Conservation (phyloP, 2,329 filamentous ascomycete genomes). For the Pseudofabraea citricarpa region DNA sequence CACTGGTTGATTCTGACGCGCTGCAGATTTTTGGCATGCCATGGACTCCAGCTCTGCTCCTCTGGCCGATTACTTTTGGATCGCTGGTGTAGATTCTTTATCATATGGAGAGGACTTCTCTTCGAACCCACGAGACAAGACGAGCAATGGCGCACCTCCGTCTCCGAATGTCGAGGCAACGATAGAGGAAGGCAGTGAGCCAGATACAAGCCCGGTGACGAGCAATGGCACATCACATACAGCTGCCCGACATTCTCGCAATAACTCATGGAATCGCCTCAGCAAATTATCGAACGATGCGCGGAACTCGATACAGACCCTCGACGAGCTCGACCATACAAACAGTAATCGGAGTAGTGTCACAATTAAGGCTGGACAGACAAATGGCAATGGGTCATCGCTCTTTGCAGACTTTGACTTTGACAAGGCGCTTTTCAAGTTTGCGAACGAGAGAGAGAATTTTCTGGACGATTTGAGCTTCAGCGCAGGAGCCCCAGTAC, state of each 20-base stretch:
- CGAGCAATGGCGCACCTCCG: conserved; percentile 18
- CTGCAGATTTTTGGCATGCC: conserved; percentile 12
- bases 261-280: conserved; percentile 54
- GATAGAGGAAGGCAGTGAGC: conserved; percentile 52
- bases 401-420: conserved; percentile 81
- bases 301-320: conserved; percentile 47
- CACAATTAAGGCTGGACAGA: conserved; percentile 46
- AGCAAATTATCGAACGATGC: conserved; percentile 48
- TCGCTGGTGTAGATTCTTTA: conserved; percentile 65
- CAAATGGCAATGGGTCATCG: conserved; percentile 13
- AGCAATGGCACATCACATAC: conserved; percentile 14
- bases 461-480: conserved; percentile 92
- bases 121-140: conserved; percentile 21
- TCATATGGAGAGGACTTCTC: conserved; percentile 53
- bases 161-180: conserved; percentile 45
- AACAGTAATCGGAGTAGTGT: conserved; percentile 61
- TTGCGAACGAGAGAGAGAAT: conserved; percentile 88
- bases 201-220: conserved; percentile 39
- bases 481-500: conserved; percentile 68
- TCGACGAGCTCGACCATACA: conserved; percentile 49
- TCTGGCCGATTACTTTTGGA: conserved; percentile 73
- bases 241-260: conserved; percentile 53
- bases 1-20: not conserved
- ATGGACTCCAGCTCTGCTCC: conserved; percentile 49
- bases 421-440: conserved; percentile 87